A percentile compares a stretch with the other conserved stretches of the same genome.
Conservation (phyloP, 2,329 filamentous ascomycete species). For the Graphilbum fragrans region DNA sequence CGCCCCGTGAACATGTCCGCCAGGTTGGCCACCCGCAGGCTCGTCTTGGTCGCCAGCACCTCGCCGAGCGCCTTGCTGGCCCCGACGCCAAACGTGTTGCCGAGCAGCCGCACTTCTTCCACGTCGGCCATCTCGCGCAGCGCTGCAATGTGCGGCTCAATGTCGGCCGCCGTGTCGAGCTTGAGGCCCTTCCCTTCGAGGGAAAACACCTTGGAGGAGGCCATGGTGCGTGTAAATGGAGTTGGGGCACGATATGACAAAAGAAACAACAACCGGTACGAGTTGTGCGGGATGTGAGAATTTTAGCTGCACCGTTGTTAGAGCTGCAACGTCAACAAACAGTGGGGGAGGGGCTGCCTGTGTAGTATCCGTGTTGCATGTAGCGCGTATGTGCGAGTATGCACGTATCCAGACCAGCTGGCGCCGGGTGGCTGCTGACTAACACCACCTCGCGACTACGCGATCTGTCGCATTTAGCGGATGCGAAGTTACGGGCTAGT, state of each 20-base stretch:
- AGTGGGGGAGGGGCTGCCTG: too few relatives aligned
- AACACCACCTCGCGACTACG: not conserved
- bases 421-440: not conserved
- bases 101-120: constrained; percentile 75
- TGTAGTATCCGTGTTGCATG: too few relatives aligned
- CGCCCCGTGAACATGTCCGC: constrained; percentile 97
- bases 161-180: constrained; percentile 77
- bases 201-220: constrained; percentile 61
- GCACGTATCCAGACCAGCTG: too few relatives aligned
- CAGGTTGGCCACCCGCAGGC: constrained; percentile 72
- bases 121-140: constrained; percentile 61
- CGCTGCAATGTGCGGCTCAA: constrained; percentile 70
- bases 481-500: too few relatives aligned
- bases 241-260: constrained; percentile 6
- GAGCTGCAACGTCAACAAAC: too few relatives aligned
- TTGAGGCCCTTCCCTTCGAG: constrained; percentile 87
- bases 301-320: too few relatives aligned
- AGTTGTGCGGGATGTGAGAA: too few relatives aligned
- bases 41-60: constrained; percentile 74
- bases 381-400: too few relatives aligned
- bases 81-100: constrained; percentile 85
- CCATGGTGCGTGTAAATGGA: constrained; percentile 29
- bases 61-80: constrained; percentile 78
- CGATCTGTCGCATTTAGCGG: too few relatives aligned
- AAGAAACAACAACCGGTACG: too few relatives aligned